Percentiles rank a stretch among this genome's conserved stretches.
phyloP scores from a whole-genome alignment of 129 eudicot genomes.

The Artemisia argyi region DNA sequence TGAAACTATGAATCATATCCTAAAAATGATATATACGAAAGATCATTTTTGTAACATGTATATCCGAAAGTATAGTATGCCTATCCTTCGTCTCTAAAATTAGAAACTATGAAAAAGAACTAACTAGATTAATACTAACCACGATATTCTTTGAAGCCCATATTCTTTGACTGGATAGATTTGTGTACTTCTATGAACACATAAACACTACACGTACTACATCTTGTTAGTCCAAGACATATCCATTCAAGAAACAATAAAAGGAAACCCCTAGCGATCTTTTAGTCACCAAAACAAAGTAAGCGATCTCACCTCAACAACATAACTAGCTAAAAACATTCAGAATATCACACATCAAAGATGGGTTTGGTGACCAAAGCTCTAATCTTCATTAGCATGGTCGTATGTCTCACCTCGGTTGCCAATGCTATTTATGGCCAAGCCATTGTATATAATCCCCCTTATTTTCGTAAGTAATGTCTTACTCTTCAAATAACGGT shows the following conservation, averaged over 20 bases:
- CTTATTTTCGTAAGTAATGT: conserved; percentile 40
- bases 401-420: conserved; percentile 17
- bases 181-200: neutral
- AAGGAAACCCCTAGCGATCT: neutral
- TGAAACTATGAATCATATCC: no score
- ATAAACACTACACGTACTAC: neutral
- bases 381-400: conserved; percentile 22
- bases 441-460: conserved; percentile 33
- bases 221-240: no score
- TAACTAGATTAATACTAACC: neutral
- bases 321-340: neutral
- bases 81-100: no score
- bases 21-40: no score
- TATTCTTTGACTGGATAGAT: conserved; percentile 16
- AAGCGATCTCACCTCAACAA: neutral
- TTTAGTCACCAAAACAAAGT: neutral
- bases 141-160: neutral
- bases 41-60: no score
- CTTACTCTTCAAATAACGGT: neutral
- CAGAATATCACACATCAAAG: neutral
- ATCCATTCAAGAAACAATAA: neutral
- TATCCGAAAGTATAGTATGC: no score
- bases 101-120: no score
- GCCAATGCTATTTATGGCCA: conserved; percentile 30
- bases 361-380: conserved; percentile 23